Conservation (phyloP, 805 yeast species). For the Starmerella apis region DNA sequence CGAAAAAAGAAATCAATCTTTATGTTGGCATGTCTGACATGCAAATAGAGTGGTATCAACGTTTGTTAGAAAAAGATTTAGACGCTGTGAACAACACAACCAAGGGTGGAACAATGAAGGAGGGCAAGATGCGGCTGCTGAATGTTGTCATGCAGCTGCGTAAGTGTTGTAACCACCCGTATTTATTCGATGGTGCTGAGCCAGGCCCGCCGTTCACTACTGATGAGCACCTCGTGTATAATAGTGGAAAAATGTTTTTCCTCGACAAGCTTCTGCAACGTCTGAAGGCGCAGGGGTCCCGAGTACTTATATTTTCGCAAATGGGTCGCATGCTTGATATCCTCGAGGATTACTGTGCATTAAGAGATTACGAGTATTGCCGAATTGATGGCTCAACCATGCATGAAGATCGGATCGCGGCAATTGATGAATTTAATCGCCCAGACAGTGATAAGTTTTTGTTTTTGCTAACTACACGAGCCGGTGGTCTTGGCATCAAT, state of each 20-base stretch:
- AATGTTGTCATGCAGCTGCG: constrained; percentile 95
- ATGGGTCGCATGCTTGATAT: constrained; percentile 87
- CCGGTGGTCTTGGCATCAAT: constrained; percentile 93
- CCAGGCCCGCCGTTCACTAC: constrained; percentile 97
- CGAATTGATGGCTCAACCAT: constrained; percentile 90
- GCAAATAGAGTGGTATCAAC: constrained; percentile 88
- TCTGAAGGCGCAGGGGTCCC: constrained; percentile 66
- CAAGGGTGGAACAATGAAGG: constrained; percentile 43
- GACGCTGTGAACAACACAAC: constrained; percentile 92
- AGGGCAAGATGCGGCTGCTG: constrained; percentile 68
- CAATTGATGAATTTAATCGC: constrained; percentile 81
- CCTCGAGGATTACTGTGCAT: constrained; percentile 78
- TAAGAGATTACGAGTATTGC: constrained; percentile 77
- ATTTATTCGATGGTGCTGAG: constrained; percentile 95
- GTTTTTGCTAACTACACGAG: constrained; percentile 81
- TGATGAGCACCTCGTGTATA: constrained; percentile 80
- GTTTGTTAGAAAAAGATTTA: constrained; percentile 76
- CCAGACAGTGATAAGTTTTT: constrained; percentile 74
- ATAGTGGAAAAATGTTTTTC: constrained; percentile 84
- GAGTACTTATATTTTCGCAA: constrained; percentile 85
- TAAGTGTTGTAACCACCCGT: constrained; percentile 95
- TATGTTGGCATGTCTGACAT: constrained; percentile 95
- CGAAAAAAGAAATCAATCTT: constrained; percentile 79
- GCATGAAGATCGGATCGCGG: constrained; percentile 84
- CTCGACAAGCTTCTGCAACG: constrained; percentile 71